These are phyloP conservation scores for Penicillium sp. DNA, from an alignment of 2,329 filamentous ascomycete species.

Conservation along the genomic window DNA sequence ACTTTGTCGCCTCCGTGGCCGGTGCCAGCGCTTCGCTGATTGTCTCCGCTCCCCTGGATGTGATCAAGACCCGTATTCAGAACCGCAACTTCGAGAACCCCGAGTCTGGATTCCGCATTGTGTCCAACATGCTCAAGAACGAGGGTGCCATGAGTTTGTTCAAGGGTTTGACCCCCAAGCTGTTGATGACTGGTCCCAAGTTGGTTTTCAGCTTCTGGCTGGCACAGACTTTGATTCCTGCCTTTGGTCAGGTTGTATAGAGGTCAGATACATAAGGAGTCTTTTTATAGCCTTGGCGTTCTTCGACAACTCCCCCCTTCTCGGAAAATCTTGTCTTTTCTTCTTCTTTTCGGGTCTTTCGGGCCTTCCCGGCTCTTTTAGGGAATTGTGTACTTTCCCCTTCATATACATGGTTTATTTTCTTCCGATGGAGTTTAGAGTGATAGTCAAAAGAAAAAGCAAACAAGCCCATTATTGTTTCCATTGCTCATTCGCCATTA, in stretches of 20 bases:
- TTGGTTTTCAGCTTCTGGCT: slow-evolving; percentile 99
- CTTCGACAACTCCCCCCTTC: slow-evolving; percentile 17
- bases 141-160: slow-evolving; percentile 89
- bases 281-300: slow-evolving; percentile 25
- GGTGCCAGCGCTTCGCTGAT: slow-evolving; percentile 93
- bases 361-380: slow-evolving; percentile 5
- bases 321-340: neutral
- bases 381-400: slow-evolving; percentile 18
- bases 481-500: neutral
- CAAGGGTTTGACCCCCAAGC: slow-evolving; percentile 95
- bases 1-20: slow-evolving; percentile 94
- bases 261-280: slow-evolving; percentile 15
- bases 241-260: slow-evolving; percentile 72
- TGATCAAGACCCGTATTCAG: slow-evolving; percentile 98
- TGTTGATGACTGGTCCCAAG: slow-evolving; percentile 98
- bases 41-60: slow-evolving; percentile 93
- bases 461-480: neutral
- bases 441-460: slow-evolving; percentile 5
- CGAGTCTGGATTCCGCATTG: slow-evolving; percentile 87
- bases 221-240: slow-evolving; percentile 94
- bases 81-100: slow-evolving; percentile 99
- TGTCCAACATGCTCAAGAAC: slow-evolving; percentile 88
- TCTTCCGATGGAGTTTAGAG: slow-evolving; percentile 10
- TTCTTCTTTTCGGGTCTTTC: slow-evolving; percentile 8
- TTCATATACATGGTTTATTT: slow-evolving; percentile 21